Evolutionary conservation across 495 filamentous ascomycete species (phyloP).

Genomic region (Penicillium goetzii): DNA sequence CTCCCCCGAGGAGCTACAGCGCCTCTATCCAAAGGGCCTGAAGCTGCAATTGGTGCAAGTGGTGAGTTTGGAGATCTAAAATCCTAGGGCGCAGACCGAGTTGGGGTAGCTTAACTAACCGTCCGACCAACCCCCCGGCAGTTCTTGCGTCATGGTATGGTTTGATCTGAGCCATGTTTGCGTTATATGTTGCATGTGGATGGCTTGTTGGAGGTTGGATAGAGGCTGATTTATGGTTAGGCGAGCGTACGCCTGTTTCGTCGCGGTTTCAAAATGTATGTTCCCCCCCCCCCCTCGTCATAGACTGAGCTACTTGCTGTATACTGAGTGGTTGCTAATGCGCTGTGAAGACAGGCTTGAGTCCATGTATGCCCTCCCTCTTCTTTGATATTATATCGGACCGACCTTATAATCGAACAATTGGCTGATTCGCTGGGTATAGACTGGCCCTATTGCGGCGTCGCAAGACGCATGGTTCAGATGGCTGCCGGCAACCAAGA

Average conservation of each 20-base stretch:
- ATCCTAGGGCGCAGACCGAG: neutral
- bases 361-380: constrained; percentile 57
- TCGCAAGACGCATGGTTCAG: constrained; percentile 71
- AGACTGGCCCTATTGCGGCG: constrained; percentile 92
- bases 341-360: constrained; percentile 65
- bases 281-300: neutral
- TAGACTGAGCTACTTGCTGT: neutral
- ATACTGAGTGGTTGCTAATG: constrained; percentile 28
- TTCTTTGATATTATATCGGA: neutral
- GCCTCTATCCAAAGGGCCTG: constrained; percentile 78
- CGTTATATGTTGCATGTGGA: neutral
- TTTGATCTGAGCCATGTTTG: neutral
- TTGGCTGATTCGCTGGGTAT: constrained; percentile 20
- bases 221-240: constrained; percentile 32
- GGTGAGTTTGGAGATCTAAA: constrained; percentile 44
- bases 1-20: constrained; percentile 74
- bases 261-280: constrained; percentile 83
- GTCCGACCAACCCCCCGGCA: constrained; percentile 20
- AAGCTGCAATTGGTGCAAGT: constrained; percentile 90
- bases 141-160: constrained; percentile 81
- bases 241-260: constrained; percentile 83
- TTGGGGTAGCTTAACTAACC: constrained; percentile 21
- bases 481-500: constrained; percentile 64
- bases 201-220: neutral
- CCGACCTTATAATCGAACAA: constrained; percentile 2